Conservation (phyloP, 768 basidiomycete species). For the Lepiota subincarnata region DNA sequence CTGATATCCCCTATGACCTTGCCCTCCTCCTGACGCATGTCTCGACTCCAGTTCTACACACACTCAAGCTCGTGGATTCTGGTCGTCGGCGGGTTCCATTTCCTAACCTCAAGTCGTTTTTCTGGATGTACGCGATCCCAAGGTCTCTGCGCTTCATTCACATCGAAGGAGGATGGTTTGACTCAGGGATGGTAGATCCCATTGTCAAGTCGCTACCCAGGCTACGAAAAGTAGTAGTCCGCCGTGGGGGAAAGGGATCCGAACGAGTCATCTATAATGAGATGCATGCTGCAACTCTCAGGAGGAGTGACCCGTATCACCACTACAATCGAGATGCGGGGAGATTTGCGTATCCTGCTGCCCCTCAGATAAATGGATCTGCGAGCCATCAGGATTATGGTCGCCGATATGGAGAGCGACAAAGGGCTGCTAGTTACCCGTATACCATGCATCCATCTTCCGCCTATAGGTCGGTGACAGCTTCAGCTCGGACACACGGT, state of each 20-base stretch:
- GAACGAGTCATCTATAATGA: constrained; percentile 7
- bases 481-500: background rate
- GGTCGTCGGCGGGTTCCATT: constrained; percentile 34
- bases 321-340: background rate
- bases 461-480: background rate
- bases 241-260: constrained; percentile 19
- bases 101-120: constrained; percentile 42
- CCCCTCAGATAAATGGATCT: constrained; percentile 8
- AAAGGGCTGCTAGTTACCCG: constrained; percentile 4
- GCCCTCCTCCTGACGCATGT: constrained; percentile 47
- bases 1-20: constrained; percentile 62
- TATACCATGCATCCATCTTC: constrained; percentile 1
- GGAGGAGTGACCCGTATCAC: background rate
- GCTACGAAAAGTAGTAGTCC: constrained; percentile 29
- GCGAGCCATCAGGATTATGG: constrained; percentile 4
- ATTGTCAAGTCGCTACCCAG: constrained; percentile 29
- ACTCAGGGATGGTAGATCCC: constrained; percentile 34
- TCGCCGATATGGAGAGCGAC: constrained; percentile 8
- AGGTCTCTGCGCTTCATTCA: constrained; percentile 34
- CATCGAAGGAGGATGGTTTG: constrained; percentile 46
- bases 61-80: constrained; percentile 46
- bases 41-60: constrained; percentile 42
- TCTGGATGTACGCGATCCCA: constrained; percentile 39
- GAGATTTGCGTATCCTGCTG: constrained; percentile 1
- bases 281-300: background rate